A percentile compares a stretch with the other conserved stretches of the same genome.
These are phyloP conservation scores for Herpetospermum pedunculosum DNA, from an alignment of 306 rosid species.

Conservation along the genomic window DNA sequence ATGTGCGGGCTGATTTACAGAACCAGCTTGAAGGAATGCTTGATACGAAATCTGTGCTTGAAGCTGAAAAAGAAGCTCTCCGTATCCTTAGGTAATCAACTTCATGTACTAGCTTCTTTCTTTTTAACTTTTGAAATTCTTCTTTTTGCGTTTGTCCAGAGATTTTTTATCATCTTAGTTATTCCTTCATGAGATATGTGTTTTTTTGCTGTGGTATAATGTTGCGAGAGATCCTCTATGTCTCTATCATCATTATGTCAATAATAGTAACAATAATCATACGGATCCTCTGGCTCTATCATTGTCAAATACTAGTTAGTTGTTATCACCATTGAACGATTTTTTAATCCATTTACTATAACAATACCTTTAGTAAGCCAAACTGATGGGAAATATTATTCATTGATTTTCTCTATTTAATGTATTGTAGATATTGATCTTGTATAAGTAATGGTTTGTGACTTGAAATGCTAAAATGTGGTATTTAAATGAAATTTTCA, in stretches of 20 bases:
- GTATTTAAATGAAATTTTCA: not conserved
- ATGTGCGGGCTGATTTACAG: conserved; percentile 39
- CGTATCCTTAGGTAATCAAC: conserved; percentile 61
- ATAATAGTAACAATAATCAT: too few species aligned
- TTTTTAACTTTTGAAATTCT: not conserved
- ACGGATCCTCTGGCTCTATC: not conserved
- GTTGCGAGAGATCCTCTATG: not conserved
- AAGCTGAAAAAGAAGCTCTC: conserved; percentile 92
- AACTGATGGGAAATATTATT: not conserved
- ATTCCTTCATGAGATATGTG: not conserved
- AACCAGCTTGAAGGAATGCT: conserved; percentile 43
- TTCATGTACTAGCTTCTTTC: not conserved
- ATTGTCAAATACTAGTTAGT: not conserved
- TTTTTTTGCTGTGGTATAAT: not conserved
- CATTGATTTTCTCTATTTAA: too few species aligned
- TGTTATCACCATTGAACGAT: not conserved
- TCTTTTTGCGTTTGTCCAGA: not conserved
- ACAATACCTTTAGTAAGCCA: not conserved
- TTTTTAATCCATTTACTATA: not conserved
- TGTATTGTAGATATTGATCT: not conserved
- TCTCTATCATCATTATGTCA: not conserved
- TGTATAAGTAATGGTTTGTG: not conserved
- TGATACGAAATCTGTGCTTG: conserved; percentile 60
- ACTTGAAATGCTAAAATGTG: not conserved
- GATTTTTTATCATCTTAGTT: not conserved